These are phyloP conservation scores for Haplosporangium sp. DNA, from an alignment of 371 early-diverging fungal species.

Conservation along the genomic window DNA sequence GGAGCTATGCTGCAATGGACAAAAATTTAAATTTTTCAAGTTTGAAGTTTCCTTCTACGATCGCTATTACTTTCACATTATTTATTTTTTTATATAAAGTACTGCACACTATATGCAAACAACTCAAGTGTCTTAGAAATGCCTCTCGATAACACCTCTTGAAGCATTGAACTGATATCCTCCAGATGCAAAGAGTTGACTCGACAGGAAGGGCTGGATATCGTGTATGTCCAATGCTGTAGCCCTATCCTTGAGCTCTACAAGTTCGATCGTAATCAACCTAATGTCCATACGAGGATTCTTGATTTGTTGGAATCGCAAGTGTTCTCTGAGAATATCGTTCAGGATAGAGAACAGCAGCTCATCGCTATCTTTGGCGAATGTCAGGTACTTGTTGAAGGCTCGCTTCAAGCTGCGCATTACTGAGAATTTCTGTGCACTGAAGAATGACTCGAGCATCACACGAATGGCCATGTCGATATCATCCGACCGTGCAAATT, in stretches of 20 bases:
- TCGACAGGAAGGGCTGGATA: constrained; percentile 70
- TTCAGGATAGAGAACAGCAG: constrained; percentile 80
- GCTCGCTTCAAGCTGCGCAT: constrained; percentile 80
- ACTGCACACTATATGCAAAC: not conserved
- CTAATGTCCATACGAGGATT: constrained; percentile 67
- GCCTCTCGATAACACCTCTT: constrained; percentile 58
- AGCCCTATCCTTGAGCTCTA: constrained; percentile 73
- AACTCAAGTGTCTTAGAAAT: constrained; percentile 22
- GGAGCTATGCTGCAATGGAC: too few relatives aligned
- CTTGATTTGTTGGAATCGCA: constrained; percentile 76
- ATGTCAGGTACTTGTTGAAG: constrained; percentile 89
- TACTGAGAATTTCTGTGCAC: constrained; percentile 97
- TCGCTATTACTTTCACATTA: too few relatives aligned
- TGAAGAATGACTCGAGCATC: constrained; percentile 95
- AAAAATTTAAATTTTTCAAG: too few relatives aligned
- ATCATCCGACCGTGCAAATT: constrained; percentile 93
- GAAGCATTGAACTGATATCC: constrained; percentile 58
- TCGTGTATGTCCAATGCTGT: constrained; percentile 73
- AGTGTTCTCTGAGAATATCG: constrained; percentile 79
- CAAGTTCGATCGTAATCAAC: constrained; percentile 67
- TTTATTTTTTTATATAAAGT: too few relatives aligned
- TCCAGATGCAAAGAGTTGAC: constrained; percentile 58
- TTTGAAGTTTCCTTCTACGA: too few relatives aligned
- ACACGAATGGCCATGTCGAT: constrained; percentile 97
- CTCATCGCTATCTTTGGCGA: constrained; percentile 84